Conservation (phyloP, 2,329 filamentous ascomycete genomes). For the Tolypocladium capitatum region DNA sequence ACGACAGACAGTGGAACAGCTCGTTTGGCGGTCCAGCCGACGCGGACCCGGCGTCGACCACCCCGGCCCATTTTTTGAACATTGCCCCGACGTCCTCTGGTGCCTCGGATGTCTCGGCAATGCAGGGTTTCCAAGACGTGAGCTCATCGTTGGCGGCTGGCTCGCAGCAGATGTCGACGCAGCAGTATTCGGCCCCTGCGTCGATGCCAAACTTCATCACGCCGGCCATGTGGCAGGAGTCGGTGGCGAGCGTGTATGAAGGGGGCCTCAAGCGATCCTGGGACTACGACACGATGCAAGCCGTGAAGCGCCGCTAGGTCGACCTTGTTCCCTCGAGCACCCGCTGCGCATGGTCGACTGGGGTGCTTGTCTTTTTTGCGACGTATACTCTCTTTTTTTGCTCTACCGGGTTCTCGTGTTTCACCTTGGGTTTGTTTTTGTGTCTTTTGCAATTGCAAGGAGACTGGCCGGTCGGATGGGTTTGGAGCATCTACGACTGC, state of each 20-base stretch:
- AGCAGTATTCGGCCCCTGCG: constrained; percentile 38
- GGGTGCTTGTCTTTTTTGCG: background rate
- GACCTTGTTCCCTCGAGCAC: too few species aligned
- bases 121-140: constrained; percentile 39
- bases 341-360: background rate
- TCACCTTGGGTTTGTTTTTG: background rate
- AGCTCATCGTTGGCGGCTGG: constrained; percentile 28
- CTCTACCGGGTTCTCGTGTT: background rate
- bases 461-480: background rate
- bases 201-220: constrained; percentile 49
- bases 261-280: constrained; percentile 49
- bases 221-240: constrained; percentile 62
- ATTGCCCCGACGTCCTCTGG: constrained; percentile 34
- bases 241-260: constrained; percentile 55
- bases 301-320: constrained; percentile 16
- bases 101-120: constrained; percentile 38
- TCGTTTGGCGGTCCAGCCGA: constrained; percentile 65
- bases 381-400: background rate
- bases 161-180: constrained; percentile 33
- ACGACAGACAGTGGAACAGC: constrained; percentile 75
- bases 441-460: background rate
- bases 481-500: background rate
- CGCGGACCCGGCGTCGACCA: constrained; percentile 18
- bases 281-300: constrained; percentile 35
- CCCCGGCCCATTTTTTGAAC: constrained; percentile 38